Conservation (phyloP, 768 basidiomycete genomes). For the Butyriboletus loyo region DNA sequence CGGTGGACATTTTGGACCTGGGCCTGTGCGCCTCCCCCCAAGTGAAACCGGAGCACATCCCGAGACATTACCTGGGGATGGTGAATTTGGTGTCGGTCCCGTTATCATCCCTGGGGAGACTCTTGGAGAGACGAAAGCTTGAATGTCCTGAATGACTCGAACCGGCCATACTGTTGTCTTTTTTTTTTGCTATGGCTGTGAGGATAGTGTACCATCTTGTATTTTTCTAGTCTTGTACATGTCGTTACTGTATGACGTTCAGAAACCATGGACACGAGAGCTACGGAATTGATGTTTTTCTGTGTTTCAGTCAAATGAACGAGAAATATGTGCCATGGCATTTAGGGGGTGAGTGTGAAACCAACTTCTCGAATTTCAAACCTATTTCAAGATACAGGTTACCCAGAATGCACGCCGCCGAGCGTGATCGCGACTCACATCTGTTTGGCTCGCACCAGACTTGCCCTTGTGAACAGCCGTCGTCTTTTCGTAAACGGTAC, state of each 20-base stretch:
- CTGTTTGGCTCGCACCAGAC: constrained; percentile 11
- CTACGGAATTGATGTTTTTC: not conserved
- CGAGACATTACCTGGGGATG: constrained; percentile 26
- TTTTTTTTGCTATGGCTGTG: not conserved
- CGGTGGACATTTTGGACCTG: constrained; percentile 13
- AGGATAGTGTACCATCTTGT: constrained; percentile 1
- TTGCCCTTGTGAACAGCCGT: not conserved
- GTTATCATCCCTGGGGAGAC: constrained; percentile 29
- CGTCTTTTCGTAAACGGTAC: constrained; percentile 9
- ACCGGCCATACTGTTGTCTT: no score
- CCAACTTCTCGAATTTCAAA: constrained; percentile 8
- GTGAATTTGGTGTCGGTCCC: constrained; percentile 27
- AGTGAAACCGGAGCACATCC: constrained; percentile 20
- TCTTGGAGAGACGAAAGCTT: constrained; percentile 15
- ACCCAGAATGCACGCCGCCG: not conserved
- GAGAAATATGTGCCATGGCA: not conserved
- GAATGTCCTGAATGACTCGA: no score
- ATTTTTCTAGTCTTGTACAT: constrained; percentile 4
- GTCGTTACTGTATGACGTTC: not conserved
- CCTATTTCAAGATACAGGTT: not conserved
- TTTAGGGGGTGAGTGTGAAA: constrained; percentile 1
- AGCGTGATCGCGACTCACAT: constrained; percentile 10
- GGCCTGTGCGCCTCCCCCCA: constrained; percentile 18
- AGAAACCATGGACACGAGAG: not conserved
- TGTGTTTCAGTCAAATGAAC: not conserved